A percentile compares a stretch with the other conserved stretches of the same genome.
phyloP scores from a whole-genome alignment of 140 eudicot genomes.

The Flaveria floridana region DNA sequence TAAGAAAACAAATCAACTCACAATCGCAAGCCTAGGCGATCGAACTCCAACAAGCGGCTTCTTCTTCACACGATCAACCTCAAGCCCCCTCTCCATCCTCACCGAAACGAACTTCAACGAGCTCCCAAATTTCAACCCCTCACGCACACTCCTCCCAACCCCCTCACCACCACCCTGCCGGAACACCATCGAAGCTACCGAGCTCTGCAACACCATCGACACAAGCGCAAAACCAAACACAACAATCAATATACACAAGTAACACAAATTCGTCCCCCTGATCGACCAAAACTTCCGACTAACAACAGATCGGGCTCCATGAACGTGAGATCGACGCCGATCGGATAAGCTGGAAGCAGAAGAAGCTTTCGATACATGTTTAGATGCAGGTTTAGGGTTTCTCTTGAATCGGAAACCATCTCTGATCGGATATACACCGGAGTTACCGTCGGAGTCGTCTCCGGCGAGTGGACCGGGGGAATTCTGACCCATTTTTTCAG shows the following conservation, averaged over 20 bases:
- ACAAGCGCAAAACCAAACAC: conserved; percentile 70
- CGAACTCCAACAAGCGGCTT: conserved; percentile 58
- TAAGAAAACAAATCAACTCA: conserved; percentile 36
- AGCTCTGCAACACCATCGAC: conserved; percentile 81
- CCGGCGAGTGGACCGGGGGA: conserved; percentile 45
- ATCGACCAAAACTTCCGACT: conserved; percentile 44
- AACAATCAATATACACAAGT: conserved; percentile 45
- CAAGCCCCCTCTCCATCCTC: conserved; percentile 26
- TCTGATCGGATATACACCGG: conserved; percentile 49
- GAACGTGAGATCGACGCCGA: conserved; percentile 65
- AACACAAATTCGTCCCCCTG: conserved; percentile 51
- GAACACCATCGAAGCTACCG: conserved; percentile 54
- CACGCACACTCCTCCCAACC: conserved; percentile 45
- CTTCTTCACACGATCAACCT: conserved; percentile 31
- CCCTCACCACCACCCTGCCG: conserved; percentile 50
- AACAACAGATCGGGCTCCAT: conserved; percentile 37
- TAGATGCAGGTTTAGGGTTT: conserved; percentile 41
- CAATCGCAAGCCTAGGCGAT: conserved; percentile 73
- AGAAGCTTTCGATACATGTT: conserved; percentile 24
- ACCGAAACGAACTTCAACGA: conserved; percentile 59
- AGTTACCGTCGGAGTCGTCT: conserved; percentile 30
- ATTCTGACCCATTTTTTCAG: conserved; percentile 45
- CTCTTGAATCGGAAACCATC: conserved; percentile 70
- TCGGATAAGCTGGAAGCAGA: conserved; percentile 39
- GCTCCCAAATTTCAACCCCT: conserved; percentile 72